Percentiles rank a stretch among this genome's conserved stretches.
phyloP scores from a whole-genome alignment of 1,139 yeast genomes.

The Yamadazyma oceani region DNA sequence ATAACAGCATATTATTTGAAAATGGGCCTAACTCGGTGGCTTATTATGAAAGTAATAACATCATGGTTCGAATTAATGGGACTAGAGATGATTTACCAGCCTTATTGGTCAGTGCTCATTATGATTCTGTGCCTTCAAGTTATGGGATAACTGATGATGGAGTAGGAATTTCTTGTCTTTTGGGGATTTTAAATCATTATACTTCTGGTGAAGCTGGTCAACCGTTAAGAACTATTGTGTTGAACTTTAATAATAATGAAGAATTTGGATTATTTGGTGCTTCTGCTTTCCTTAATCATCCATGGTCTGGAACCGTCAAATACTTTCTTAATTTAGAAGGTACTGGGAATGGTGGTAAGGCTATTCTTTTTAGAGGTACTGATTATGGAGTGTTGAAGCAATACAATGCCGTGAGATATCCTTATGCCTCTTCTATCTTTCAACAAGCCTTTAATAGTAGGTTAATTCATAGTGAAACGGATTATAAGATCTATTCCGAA shows the following conservation, averaged over 20 bases:
- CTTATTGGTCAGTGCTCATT: constrained; percentile 79
- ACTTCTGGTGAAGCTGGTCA: constrained; percentile 33
- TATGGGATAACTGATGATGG: constrained; percentile 94
- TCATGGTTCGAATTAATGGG: constrained; percentile 73
- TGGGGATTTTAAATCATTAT: constrained; percentile 63
- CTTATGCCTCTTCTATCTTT: constrained; percentile 75
- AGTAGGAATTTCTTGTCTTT: constrained; percentile 81
- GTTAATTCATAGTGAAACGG: constrained; percentile 80
- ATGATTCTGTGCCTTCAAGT: constrained; percentile 85
- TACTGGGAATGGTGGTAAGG: constrained; percentile 93
- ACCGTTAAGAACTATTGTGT: constrained; percentile 70
- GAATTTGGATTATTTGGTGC: constrained; percentile 92
- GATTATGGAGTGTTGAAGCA: constrained; percentile 63
- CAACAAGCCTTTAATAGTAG: constrained; percentile 76
- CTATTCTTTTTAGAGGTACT: constrained; percentile 79
- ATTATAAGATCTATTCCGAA: constrained; percentile 68
- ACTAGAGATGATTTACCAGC: constrained; percentile 57
- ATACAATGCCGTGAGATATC: constrained; percentile 54
- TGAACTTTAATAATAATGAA: constrained; percentile 88
- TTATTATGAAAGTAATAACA: constrained; percentile 79
- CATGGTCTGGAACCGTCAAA: constrained; percentile 64
- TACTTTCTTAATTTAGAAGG: constrained; percentile 87
- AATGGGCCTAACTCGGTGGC: constrained; percentile 33
- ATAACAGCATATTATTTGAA: constrained; percentile 43
- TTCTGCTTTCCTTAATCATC: constrained; percentile 67